A percentile compares a stretch with the other conserved stretches of the same genome.
phyloP scores from a whole-genome alignment of 495 filamentous ascomycete species.

The Annulohypoxylon moriforme region DNA sequence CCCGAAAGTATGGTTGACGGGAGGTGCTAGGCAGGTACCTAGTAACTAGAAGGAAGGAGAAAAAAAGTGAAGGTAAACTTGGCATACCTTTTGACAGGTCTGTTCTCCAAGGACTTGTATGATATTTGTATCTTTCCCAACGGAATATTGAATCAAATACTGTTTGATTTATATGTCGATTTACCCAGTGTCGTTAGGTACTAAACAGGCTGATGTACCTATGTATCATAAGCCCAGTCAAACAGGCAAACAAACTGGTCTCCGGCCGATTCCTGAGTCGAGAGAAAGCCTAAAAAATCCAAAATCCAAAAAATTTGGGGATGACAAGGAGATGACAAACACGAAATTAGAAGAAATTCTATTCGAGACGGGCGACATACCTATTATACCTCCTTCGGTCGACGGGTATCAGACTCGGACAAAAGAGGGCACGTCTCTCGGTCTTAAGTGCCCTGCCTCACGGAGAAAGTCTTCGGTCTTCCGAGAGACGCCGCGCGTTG shows the following conservation, averaged over 20 bases:
- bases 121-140: too few species aligned
- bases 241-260: slow-evolving; percentile 2
- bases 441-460: slow-evolving; percentile 9
- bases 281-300: neutral
- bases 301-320: neutral
- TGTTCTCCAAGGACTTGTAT: too few species aligned
- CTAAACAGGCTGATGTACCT: neutral
- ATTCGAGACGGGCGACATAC: slow-evolving; percentile 25
- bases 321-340: slow-evolving; percentile 32
- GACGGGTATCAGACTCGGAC: slow-evolving; percentile 44
- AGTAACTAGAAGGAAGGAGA: neutral
- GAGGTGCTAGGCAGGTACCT: too few species aligned
- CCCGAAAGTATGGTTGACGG: slow-evolving; percentile 5
- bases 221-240: neutral
- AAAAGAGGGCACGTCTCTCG: slow-evolving; percentile 38
- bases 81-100: neutral
- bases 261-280: neutral
- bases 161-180: neutral
- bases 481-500: slow-evolving; percentile 18
- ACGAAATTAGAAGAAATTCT: slow-evolving; percentile 29
- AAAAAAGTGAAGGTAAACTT: neutral
- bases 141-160: neutral
- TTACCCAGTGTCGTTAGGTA: neutral
- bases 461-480: slow-evolving; percentile 13
- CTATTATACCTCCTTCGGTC: slow-evolving; percentile 36